Base-by-base conservation (phyloP, 129 eudicot species). In the Tagetes patula region DNA sequence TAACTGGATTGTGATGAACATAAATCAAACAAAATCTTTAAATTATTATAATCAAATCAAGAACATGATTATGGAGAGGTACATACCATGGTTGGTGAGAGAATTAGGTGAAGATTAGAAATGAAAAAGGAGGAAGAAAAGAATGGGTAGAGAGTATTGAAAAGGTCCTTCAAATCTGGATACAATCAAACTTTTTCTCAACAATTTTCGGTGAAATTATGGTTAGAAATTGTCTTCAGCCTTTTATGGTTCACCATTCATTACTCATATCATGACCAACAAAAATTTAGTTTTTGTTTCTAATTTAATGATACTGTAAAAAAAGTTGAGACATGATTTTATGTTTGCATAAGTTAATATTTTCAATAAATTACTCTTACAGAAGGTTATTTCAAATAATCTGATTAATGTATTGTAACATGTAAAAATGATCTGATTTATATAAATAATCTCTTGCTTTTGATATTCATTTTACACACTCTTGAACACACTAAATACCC, bases 41-140 rank as follows among this genome's bases (percentile, higher is more conserved):
- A 36, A 45, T 68, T 11, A 31, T 33, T 34, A 59, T 46, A 7
- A 47, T 58, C 7, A 12, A 59, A 53, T 56, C 11, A 53, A 41
- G 38, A 72, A 45, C 13, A 48, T 27, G 40, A 46, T 74, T 62
- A 65, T 70, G 49, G 67, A 71, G 67, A 41, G 64, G 71, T 38
- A 41, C 81, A 56, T 82, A 87, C 92, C 89, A 87, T 87, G 80
- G 72, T 69, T 68, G 80, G 48, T 75, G 82, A n/a, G 77, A 54
- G 55, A 65, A 71, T 13, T 14, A 77, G 52, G 52, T 46, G 9
- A 70, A 67, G 71, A 75, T 64, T 36, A 67, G 67, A 49, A 69
- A 63, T 58, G 74, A 62, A 65, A 68, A 74, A 55, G 12, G 31
- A 53, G 30, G 36, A 76, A 52, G 40, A 62, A 63, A 74, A 59